Evolutionary conservation across 2,329 filamentous ascomycete species (phyloP).

Genomic region (Hymenoscyphus linearis): DNA sequence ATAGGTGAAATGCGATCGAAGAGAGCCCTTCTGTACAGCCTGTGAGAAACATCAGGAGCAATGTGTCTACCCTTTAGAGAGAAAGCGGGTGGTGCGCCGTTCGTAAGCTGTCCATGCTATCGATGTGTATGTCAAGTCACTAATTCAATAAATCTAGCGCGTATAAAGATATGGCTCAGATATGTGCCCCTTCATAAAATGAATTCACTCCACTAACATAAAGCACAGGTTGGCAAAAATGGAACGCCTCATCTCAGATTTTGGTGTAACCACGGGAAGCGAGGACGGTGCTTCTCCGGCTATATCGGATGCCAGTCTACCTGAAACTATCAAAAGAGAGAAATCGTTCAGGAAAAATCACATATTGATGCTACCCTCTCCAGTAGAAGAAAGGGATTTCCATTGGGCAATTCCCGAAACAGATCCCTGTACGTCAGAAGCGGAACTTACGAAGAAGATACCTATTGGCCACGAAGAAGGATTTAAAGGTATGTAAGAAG

Average conservation of each 20-base stretch:
- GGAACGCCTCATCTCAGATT: conserved; percentile 16
- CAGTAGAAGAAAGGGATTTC: conserved; percentile 8
- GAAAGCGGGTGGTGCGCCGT: conserved; percentile 12
- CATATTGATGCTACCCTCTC: neutral
- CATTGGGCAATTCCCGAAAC: conserved; percentile 4
- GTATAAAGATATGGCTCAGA: conserved; percentile 18
- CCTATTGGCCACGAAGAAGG: neutral
- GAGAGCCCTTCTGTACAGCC: conserved; percentile 11
- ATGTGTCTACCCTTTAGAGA: conserved; percentile 11
- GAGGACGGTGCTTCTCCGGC: conserved; percentile 8
- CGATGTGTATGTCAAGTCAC: neutral
- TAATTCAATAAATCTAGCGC: neutral
- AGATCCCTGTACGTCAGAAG: neutral
- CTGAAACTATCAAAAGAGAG: neutral
- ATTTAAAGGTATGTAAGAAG: neutral
- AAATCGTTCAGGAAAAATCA: conserved; percentile 4
- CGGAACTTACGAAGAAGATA: conserved; percentile 1
- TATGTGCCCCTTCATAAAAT: neutral
- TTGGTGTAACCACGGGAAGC: conserved; percentile 4
- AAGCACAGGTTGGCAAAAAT: conserved; percentile 13
- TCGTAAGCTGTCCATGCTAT: conserved; percentile 7
- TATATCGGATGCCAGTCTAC: conserved; percentile 6
- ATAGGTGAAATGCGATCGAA: conserved; percentile 14
- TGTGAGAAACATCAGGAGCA: conserved; percentile 13
- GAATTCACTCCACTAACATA: neutral